phyloP scores from a whole-genome alignment of 192 early-diverging fungal species.

The Mortierella claussenii region DNA sequence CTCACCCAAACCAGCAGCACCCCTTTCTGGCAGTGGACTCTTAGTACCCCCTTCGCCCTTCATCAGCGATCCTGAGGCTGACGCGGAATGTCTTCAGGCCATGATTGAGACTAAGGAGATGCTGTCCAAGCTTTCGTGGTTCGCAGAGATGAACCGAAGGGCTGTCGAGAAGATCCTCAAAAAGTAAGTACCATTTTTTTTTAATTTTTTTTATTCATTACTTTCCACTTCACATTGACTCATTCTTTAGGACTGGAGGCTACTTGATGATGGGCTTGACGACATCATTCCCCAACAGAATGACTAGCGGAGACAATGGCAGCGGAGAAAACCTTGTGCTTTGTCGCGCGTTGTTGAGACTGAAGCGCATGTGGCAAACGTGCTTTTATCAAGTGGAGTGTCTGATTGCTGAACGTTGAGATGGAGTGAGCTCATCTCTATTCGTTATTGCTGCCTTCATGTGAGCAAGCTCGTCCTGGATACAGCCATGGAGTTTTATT shows the following conservation, averaged over 20 bases:
- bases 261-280: too few species aligned
- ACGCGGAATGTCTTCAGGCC: slow-evolving; percentile 57
- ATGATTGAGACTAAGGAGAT: slow-evolving; percentile 58
- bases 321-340: too few species aligned
- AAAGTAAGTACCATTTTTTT: slow-evolving; percentile 69
- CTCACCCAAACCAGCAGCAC: neutral
- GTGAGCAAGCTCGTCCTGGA: too few species aligned
- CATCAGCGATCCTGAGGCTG: slow-evolving; percentile 45
- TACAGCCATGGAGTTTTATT: too few species aligned
- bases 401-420: too few species aligned
- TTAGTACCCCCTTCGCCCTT: slow-evolving; percentile 41
- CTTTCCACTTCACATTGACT: neutral
- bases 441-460: too few species aligned
- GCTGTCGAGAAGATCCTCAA: slow-evolving; percentile 67
- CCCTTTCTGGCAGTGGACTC: neutral
- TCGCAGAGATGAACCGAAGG: slow-evolving; percentile 62
- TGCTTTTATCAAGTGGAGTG: neutral
- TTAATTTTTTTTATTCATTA: too few species aligned
- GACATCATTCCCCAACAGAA: too few species aligned
- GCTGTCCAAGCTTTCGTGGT: slow-evolving; percentile 60
- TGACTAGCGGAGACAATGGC: too few species aligned
- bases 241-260: neutral
- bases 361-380: neutral
- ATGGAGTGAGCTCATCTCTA: too few species aligned
- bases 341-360: neutral